Base-by-base conservation (phyloP, 75 land plant genomes). In the Sequoia sempervirens region DNA sequence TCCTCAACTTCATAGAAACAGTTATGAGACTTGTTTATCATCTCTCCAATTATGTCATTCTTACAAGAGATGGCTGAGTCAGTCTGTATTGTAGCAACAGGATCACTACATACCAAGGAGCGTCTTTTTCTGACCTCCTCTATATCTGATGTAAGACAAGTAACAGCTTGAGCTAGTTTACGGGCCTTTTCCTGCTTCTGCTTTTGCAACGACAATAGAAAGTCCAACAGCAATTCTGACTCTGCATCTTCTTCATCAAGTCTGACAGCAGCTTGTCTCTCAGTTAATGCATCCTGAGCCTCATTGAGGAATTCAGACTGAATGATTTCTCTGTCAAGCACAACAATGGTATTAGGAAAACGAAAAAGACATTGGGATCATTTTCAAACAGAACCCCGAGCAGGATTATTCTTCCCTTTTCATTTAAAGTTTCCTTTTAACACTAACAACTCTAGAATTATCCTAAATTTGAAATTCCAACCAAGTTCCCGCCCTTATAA, bases 241-340 rank as follows among this genome's bases (percentile, higher is more conserved):
- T 96, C 96, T n/a, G 86, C 81, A 84, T 93, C 94, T 66, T 91
- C 92, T 79, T 96, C 91, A 18, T 94, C 93, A 82, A 94, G 75
- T 15, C 88, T 79, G 61, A 85, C 84, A 46, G 92, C 87, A 50
- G 86, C 84, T 5, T 90, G 84, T 74, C 87, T 87, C 40, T 85
- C 88, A 37, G 87, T 88, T 32, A 83, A 72, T 26, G 85, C 81
- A 11, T 92, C 90, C 43, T 46, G 87, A 43, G 88, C 83, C 84
- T 87, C 95, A 89, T 56, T 52, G 52, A 96, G 83, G 54, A 96
- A 28, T 38, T 94, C 96, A 83, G 92, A 90, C 66, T 85, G 87
- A 23, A 94, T 83, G 13, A 97, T 87, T 61, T 94, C 99, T 90
- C 99, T 97, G 92, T 83, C 68, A 81, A 43, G 82, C 64, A 88